Evolutionary conservation across 768 basidiomycete genomes (phyloP), one percentile per base, ranked within the genome.

Genomic region (Suillus fuscotomentosus): DNA sequence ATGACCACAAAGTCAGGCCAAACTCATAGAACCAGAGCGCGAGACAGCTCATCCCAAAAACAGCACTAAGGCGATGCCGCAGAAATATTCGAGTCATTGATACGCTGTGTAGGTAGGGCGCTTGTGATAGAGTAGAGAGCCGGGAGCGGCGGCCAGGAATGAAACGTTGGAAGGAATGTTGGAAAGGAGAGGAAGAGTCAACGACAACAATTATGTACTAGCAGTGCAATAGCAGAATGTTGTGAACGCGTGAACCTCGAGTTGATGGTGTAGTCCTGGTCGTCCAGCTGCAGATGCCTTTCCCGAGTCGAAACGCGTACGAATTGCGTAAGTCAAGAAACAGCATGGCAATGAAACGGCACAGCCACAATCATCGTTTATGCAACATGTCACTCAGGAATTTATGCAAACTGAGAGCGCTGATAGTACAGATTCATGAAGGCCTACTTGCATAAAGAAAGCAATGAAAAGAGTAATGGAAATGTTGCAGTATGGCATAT

Each of bases 1-100:
- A 82, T 69, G 79, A 81, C 22, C 67, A 69, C 15, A 48, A 39
- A 27, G 63, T 63, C 34, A 60, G 57, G 27, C 60, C 27, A 59
- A 43, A 34, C 24, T 38, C 31, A n/a, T 59, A 59, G 27, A 59
- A 59, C 57, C 41, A 59, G 15, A 31, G 10, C 6, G 10, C n/a
- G 39, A 59, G 24, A 31, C 41, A 20, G 31, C 42, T 31, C 0
- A 17, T 42, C 17, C 57, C 41, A 17, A 27, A 59, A 11, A 20
- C 10, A 24, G 41, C 10, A 42, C 17, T 31, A 17, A 41, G 57
- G 24, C 57, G 57, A 59, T 59, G 27, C 41, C 41, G 57, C 57
- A 59, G 17, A 59, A 59, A 17, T 59, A 17, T 27, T 27, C 41
- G 41, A 38, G 20, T 42, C 5, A 24, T 57, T 3, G 57, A 31